These are phyloP conservation scores for Bruguiera sexangula DNA, from an alignment of 345 rosid genomes.

Conservation along the genomic window DNA sequence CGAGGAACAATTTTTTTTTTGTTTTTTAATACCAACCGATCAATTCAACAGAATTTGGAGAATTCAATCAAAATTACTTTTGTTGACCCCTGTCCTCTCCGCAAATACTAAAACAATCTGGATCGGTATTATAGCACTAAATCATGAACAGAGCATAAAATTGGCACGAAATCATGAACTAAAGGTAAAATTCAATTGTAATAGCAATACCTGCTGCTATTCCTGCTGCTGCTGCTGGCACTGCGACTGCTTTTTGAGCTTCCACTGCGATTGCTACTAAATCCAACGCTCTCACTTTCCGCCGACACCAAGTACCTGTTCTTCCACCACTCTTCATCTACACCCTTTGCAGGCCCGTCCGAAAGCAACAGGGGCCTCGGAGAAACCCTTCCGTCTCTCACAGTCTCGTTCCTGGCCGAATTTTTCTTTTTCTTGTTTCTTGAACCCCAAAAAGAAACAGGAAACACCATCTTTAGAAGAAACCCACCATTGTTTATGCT, in stretches of 20 bases:
- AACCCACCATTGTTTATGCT: conserved; percentile 49
- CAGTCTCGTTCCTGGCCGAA: conserved; percentile 3
- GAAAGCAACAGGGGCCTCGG: conserved; percentile 41
- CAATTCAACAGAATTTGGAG: too few species aligned
- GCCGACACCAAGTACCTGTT: conserved; percentile 30
- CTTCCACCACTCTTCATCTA: conserved; percentile 73
- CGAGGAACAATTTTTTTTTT: too few species aligned
- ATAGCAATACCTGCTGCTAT: conserved; percentile 36
- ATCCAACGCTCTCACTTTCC: conserved; percentile 41
- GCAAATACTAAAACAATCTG: too few species aligned
- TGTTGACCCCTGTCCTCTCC: too few species aligned
- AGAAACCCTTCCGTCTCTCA: conserved; percentile 32
- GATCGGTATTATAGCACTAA: not conserved
- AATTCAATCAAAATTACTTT: too few species aligned
- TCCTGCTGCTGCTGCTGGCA: conserved; percentile 46
- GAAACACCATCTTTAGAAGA: conserved; percentile 69
- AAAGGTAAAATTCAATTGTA: not conserved
- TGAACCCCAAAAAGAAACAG: conserved; percentile 41
- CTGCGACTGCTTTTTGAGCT: conserved; percentile 39
- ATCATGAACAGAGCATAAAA: too few species aligned
- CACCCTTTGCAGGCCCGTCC: conserved; percentile 36
- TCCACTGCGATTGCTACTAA: conserved; percentile 26
- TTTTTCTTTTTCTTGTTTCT: conserved; percentile 41
- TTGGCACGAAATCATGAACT: not conserved
- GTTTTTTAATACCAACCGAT: too few species aligned